phyloP scores from a whole-genome alignment of 495 filamentous ascomycete species.

The Immersiella caudata region DNA sequence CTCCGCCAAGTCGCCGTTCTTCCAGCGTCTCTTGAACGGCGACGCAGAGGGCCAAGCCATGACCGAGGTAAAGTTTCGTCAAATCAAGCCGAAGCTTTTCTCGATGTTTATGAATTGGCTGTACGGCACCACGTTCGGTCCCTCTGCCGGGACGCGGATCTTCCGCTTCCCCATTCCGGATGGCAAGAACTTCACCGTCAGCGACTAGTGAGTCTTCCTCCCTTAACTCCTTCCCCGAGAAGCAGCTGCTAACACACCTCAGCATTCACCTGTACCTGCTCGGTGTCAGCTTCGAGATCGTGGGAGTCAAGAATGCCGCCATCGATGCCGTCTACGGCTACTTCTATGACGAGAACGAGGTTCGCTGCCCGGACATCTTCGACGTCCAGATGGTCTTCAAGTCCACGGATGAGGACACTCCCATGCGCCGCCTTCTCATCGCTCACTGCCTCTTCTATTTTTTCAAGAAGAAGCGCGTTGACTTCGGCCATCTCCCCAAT shows the following conservation, averaged over 20 bases:
- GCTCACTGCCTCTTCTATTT: conserved; percentile 31
- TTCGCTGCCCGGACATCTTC: conserved; percentile 19
- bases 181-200: conserved; percentile 15
- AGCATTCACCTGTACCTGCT: conserved; percentile 37
- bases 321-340: conserved; percentile 26
- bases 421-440: conserved; percentile 31
- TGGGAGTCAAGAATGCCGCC: conserved; percentile 20
- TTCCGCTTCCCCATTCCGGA: conserved; percentile 30
- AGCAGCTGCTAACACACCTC: neutral
- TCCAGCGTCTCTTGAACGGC: conserved; percentile 24
- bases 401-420: conserved; percentile 24
- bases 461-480: conserved; percentile 24
- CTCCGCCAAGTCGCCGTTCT: conserved; percentile 28
- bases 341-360: conserved; percentile 18
- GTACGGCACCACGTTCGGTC: conserved; percentile 32
- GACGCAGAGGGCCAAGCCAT: neutral
- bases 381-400: conserved; percentile 34
- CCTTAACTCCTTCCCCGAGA: neutral
- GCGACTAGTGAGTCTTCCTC: conserved; percentile 32
- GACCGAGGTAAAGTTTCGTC: conserved; percentile 23
- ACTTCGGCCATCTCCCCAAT: conserved; percentile 9
- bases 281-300: conserved; percentile 30
- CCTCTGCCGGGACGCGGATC: conserved; percentile 11
- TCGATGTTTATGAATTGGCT: conserved; percentile 34
- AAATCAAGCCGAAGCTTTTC: conserved; percentile 30